Evolutionary conservation across 2,329 filamentous ascomycete genomes (phyloP).

Genomic region (Cladosporium cucumerinum): DNA sequence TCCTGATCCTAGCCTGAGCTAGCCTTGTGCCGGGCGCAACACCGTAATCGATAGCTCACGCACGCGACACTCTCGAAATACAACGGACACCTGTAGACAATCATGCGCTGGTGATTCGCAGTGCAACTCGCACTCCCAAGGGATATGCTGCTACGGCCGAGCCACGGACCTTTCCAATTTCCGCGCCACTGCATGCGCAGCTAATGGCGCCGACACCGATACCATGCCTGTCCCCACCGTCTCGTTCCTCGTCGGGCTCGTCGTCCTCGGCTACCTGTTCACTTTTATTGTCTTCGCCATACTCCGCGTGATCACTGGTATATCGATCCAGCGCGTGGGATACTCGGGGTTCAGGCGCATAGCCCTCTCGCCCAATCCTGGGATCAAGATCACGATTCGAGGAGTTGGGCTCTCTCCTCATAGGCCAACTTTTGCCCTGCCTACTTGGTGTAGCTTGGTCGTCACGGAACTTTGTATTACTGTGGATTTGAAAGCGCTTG

Average conservation of each 20-base stretch:
- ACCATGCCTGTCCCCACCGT: slow-evolving; percentile 46
- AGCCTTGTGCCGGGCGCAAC: background rate
- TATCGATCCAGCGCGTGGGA: slow-evolving; percentile 93
- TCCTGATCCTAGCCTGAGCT: background rate
- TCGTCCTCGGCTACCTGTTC: slow-evolving; percentile 82
- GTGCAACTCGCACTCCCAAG: background rate
- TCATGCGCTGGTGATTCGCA: background rate
- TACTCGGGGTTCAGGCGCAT: slow-evolving; percentile 89
- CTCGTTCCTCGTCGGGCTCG: slow-evolving; percentile 77
- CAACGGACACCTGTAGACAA: background rate
- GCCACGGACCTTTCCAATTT: background rate
- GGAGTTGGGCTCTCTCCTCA: slow-evolving; percentile 85
- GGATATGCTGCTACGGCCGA: slow-evolving; percentile 8
- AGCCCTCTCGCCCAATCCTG: slow-evolving; percentile 84
- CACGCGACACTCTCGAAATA: background rate
- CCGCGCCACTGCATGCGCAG: slow-evolving; percentile 11
- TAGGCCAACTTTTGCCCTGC: slow-evolving; percentile 92
- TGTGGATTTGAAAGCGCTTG: slow-evolving; percentile 68
- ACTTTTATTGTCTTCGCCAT: slow-evolving; percentile 94
- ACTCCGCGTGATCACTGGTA: slow-evolving; percentile 83
- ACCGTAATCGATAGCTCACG: background rate
- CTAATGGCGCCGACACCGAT: slow-evolving; percentile 26
- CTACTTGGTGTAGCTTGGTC: slow-evolving; percentile 91
- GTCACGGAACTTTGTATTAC: slow-evolving; percentile 82
- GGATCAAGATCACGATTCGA: slow-evolving; percentile 82